Evolutionary conservation across 805 yeast genomes (phyloP).

Genomic region (Vanderwaltozyma polyspora): DNA sequence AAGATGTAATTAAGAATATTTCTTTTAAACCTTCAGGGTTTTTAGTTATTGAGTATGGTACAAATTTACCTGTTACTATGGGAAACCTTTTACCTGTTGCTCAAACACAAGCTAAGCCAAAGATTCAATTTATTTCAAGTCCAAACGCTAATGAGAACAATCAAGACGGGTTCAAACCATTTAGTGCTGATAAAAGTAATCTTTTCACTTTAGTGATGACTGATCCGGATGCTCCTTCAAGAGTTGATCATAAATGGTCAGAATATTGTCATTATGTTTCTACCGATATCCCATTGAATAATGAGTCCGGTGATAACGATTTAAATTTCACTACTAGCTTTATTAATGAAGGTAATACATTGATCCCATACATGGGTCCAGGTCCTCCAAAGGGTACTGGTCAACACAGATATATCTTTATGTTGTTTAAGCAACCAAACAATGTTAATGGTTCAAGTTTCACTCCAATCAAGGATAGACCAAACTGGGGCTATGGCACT

Average conservation of each 20-base stretch:
- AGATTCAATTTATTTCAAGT: conserved; percentile 52
- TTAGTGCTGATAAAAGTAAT: conserved; percentile 12
- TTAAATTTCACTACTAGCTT: conserved; percentile 18
- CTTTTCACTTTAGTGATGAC: conserved; percentile 71
- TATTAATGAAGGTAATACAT: conserved; percentile 27
- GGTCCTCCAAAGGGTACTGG: conserved; percentile 87
- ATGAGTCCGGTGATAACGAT: conserved; percentile 2
- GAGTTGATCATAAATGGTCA: conserved; percentile 75
- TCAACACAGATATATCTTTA: conserved; percentile 74
- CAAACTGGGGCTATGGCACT: conserved; percentile 70
- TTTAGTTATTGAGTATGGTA: conserved; percentile 20
- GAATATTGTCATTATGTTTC: conserved; percentile 72
- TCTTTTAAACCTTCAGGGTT: conserved; percentile 16
- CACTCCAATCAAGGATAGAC: conserved; percentile 18
- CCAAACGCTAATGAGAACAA: conserved; percentile 11
- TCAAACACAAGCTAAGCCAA: conserved; percentile 60
- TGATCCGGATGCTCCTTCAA: conserved; percentile 91
- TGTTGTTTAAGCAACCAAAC: conserved; percentile 55
- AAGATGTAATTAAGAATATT: conserved; percentile 16
- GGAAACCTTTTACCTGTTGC: conserved; percentile 61
- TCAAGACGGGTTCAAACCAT: conserved; percentile 1
- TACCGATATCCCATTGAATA: conserved; percentile 30
- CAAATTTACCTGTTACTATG: conserved; percentile 42
- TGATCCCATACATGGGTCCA: conserved; percentile 64
- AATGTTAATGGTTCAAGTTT: conserved; percentile 15